A percentile compares a stretch with the other conserved stretches of the same genome.
Conservation (phyloP, 225 moss, liverwort and hornwort species). For the Straminergon stramineum region DNA sequence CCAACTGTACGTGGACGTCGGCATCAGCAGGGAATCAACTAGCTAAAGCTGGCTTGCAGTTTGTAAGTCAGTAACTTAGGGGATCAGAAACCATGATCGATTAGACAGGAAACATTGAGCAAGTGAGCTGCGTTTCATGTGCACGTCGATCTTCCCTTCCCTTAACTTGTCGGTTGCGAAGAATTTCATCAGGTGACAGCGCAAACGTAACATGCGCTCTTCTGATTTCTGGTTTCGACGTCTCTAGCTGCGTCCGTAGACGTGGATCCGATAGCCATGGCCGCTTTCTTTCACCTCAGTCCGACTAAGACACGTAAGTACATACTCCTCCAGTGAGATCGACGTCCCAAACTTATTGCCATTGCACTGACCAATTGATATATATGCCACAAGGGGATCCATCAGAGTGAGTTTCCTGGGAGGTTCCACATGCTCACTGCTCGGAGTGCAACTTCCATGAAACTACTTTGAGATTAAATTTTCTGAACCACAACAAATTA, state of each 20-base stretch:
- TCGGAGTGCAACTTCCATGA: background rate
- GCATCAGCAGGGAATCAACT: background rate
- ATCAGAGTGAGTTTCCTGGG: background rate
- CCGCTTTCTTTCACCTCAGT: background rate
- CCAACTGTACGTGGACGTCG: background rate
- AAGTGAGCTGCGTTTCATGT: background rate
- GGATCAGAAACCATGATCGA: background rate
- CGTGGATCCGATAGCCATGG: background rate
- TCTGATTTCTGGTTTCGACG: background rate
- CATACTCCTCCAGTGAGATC: background rate
- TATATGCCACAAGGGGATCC: background rate
- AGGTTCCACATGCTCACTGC: background rate
- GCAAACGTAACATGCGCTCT: background rate
- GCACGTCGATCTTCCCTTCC: background rate
- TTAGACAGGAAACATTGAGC: background rate
- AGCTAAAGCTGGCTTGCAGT: background rate
- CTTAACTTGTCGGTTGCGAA: background rate
- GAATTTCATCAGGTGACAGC: background rate
- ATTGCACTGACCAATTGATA: background rate
- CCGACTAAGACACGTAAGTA: background rate
- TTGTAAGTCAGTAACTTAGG: background rate
- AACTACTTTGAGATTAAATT: background rate
- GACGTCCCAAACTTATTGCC: background rate
- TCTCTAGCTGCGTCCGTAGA: background rate
- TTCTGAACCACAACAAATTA: too few species aligned